Evolutionary conservation across 352 stramenopile genomes (phyloP).

Genomic region (Pythium folliculosum): DNA sequence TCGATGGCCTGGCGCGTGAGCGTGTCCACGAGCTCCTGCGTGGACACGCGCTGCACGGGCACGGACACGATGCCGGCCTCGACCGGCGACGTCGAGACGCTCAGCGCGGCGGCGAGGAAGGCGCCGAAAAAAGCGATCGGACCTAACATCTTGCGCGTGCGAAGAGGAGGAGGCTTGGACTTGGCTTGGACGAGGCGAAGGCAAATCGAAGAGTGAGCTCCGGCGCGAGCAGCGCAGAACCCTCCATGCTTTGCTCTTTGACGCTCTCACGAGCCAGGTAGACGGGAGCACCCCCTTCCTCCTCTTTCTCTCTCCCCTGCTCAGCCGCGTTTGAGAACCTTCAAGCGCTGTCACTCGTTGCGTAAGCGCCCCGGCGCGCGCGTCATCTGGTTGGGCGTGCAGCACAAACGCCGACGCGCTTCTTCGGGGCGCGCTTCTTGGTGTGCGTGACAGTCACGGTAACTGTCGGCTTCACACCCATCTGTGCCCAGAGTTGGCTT

Average conservation of each 20-base stretch:
- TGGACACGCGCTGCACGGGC: constrained; percentile 62
- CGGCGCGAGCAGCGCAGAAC: too few relatives aligned
- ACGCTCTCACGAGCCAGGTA: too few relatives aligned
- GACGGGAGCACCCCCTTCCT: too few relatives aligned
- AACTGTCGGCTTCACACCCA: too few relatives aligned
- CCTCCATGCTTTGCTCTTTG: too few relatives aligned
- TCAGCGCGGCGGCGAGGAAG: constrained; percentile 10
- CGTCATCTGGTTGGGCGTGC: not conserved
- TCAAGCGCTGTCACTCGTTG: not conserved
- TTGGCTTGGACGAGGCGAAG: not conserved
- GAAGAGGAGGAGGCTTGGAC: not conserved
- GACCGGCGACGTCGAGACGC: not conserved
- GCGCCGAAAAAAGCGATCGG: constrained; percentile 30
- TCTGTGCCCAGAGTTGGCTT: not conserved
- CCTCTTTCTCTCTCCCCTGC: too few relatives aligned
- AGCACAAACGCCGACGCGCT: too few relatives aligned
- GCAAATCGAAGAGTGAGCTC: constrained; percentile 1
- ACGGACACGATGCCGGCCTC: constrained; percentile 50
- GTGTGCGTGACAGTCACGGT: too few relatives aligned
- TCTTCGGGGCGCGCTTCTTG: too few relatives aligned
- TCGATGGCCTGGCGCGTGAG: constrained; percentile 47
- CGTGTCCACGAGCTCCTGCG: constrained; percentile 56
- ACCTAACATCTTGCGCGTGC: constrained; percentile 21
- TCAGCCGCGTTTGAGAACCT: not conserved
- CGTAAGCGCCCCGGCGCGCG: not conserved